These are phyloP conservation scores for Cadophora sp. DNA, from an alignment of 2,329 filamentous ascomycete species.

Conservation along the genomic window DNA sequence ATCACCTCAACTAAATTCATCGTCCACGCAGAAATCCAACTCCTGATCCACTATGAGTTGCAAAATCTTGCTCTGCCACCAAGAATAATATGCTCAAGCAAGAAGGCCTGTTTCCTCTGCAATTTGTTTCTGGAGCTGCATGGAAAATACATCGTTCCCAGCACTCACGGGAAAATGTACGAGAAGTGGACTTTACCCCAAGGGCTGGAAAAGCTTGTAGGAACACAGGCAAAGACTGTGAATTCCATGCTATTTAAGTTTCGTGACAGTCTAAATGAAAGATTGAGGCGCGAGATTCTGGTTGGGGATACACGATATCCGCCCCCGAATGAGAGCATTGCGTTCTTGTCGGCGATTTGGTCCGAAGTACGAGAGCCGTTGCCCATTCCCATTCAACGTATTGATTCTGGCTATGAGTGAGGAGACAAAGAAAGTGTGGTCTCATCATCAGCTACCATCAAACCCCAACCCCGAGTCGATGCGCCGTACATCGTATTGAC, in stretches of 20 bases:
- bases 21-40: slow-evolving; percentile 29
- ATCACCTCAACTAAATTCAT: background rate
- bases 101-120: slow-evolving; percentile 27
- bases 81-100: slow-evolving; percentile 27
- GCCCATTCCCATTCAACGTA: background rate
- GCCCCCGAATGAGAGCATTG: background rate
- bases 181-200: slow-evolving; percentile 21
- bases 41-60: slow-evolving; percentile 25
- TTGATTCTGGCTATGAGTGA: slow-evolving; percentile 6
- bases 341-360: background rate
- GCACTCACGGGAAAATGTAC: slow-evolving; percentile 26
- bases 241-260: background rate
- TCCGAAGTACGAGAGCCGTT: background rate
- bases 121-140: slow-evolving; percentile 23
- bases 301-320: background rate
- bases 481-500: background rate
- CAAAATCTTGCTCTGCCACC: slow-evolving; percentile 14
- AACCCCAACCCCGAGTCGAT: background rate
- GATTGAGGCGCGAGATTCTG: background rate
- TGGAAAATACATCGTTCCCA: slow-evolving; percentile 20
- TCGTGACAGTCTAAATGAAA: background rate
- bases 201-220: background rate
- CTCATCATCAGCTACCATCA: background rate
- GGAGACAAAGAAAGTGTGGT: background rate
- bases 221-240: background rate